These are phyloP conservation scores for Sextonia rubra DNA, from an alignment of 164 flowering plant species.

Conservation along the genomic window DNA sequence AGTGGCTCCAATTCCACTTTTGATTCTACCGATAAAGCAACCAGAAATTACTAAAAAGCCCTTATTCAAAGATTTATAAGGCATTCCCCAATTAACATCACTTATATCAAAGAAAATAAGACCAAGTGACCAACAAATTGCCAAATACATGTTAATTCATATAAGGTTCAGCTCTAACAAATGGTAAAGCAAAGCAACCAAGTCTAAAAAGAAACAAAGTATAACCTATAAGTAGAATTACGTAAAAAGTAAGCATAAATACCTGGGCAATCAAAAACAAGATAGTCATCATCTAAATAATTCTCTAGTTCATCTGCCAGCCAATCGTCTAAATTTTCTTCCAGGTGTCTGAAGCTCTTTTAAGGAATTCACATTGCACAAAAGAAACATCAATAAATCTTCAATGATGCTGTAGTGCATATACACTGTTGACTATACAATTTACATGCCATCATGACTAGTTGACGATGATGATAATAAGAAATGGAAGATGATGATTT, in stretches of 20 bases:
- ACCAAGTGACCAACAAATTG: too few species aligned
- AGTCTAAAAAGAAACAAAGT: not conserved
- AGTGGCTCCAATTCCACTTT: too few species aligned
- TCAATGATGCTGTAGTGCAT: not conserved
- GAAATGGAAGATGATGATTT: too few species aligned
- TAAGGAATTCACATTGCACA: constrained; percentile 38
- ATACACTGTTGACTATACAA: not conserved
- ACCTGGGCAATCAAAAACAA: constrained; percentile 99
- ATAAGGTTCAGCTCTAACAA: not conserved
- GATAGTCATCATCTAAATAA: constrained; percentile 86
- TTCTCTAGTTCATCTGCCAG: constrained; percentile 75
- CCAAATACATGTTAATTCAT: too few species aligned
- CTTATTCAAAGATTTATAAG: too few species aligned
- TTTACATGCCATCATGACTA: not conserved
- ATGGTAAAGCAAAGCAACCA: not conserved
- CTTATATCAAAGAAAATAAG: too few species aligned
- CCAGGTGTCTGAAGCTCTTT: constrained; percentile 56
- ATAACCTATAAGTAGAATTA: not conserved
- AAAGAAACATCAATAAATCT: not conserved
- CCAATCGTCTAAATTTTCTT: constrained; percentile 92
- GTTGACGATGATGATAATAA: too few species aligned
- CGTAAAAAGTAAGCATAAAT: not conserved
- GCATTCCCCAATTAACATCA: too few species aligned
- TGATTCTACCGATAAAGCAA: too few species aligned
- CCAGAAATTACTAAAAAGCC: too few species aligned